Evolutionary conservation across 441 rosid genomes (phyloP).

Genomic region (Euphorbia celastroides): DNA sequence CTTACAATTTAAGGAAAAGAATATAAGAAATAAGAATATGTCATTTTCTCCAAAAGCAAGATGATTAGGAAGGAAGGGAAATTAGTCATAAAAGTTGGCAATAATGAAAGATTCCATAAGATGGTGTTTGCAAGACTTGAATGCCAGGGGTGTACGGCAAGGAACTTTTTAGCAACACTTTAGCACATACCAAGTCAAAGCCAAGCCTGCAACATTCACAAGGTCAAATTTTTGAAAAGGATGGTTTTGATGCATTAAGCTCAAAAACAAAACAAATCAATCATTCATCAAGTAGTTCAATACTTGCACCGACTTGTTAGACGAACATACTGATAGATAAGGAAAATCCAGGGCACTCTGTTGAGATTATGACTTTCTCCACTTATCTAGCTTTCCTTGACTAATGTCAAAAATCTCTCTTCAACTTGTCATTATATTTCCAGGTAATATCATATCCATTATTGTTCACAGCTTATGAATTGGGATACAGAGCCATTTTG

Average conservation of each 20-base stretch:
- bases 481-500: conserved; percentile 30
- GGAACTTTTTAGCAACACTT: too few relatives aligned
- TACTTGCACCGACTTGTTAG: not conserved
- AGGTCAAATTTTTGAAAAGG: too few relatives aligned
- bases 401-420: too few relatives aligned
- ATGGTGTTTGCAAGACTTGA: not conserved
- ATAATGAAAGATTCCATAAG: not conserved
- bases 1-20: not conserved
- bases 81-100: not conserved
- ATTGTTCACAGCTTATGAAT: conserved; percentile 21
- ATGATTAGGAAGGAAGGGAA: conserved; percentile 1
- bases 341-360: not conserved
- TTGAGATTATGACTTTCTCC: not conserved
- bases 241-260: too few relatives aligned
- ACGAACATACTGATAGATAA: not conserved
- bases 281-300: not conserved
- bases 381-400: not conserved
- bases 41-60: not conserved
- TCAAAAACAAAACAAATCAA: not conserved
- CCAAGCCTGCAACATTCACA: too few relatives aligned
- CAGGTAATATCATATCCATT: conserved; percentile 26
- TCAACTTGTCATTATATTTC: conserved; percentile 35
- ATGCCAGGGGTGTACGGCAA: too few relatives aligned
- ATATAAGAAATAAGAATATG: too few relatives aligned
- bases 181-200: too few relatives aligned